Conservation (phyloP, 257 asterid species). For the Solanum megistacrolobum region DNA sequence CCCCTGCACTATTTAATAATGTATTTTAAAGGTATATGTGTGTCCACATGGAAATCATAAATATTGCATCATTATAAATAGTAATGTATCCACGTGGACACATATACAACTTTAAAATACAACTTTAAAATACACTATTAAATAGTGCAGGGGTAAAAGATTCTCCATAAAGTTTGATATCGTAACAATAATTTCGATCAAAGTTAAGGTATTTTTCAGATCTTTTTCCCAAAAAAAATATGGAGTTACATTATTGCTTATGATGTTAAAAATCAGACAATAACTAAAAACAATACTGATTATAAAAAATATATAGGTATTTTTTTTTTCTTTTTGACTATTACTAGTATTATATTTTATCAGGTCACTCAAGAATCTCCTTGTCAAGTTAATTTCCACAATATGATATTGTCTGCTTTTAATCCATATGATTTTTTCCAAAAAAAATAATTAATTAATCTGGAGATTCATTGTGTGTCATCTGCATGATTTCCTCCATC, state of each 20-base stretch:
- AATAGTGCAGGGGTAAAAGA: too few species aligned
- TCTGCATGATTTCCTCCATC: not conserved
- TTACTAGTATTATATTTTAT: not conserved
- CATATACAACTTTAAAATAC: too few species aligned
- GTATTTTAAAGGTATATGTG: too few species aligned
- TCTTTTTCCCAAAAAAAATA: not conserved
- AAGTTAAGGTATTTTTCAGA: too few species aligned
- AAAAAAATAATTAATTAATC: not conserved
- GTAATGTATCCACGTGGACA: too few species aligned
- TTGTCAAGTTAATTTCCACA: not conserved
- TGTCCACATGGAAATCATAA: too few species aligned
- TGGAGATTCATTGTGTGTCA: not conserved
- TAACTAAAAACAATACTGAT: not conserved
- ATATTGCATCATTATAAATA: too few species aligned
- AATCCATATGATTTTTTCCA: not conserved
- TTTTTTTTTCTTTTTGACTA: not conserved
- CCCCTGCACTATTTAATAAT: too few species aligned
- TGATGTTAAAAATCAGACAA: not conserved
- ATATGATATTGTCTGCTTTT: not conserved
- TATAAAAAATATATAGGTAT: not conserved
- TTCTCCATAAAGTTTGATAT: too few species aligned
- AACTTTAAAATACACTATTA: too few species aligned
- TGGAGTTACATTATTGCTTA: not conserved
- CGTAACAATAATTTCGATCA: too few species aligned
- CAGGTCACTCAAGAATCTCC: too few species aligned